Conservation (phyloP, 83 land plant species). For the Picea mariana region DNA sequence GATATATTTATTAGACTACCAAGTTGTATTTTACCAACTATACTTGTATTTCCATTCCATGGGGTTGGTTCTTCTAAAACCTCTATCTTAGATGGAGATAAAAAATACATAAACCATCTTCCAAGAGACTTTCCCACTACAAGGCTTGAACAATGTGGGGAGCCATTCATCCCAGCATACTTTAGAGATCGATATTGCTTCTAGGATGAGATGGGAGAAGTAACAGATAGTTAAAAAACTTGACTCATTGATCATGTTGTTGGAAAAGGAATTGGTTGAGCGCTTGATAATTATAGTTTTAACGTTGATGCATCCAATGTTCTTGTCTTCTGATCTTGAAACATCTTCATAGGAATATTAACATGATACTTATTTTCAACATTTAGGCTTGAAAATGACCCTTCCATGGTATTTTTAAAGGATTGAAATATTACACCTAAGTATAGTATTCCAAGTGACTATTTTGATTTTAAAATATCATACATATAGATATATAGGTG, state of each 20-base stretch:
- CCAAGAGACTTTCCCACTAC: not conserved
- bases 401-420: too few relatives aligned
- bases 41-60: not conserved
- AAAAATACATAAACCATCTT: slow-evolving; percentile 11
- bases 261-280: slow-evolving; percentile 3
- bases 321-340: slow-evolving; percentile 22
- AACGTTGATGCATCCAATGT: slow-evolving; percentile 17
- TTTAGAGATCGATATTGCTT: not conserved
- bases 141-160: not conserved
- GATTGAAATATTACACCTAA: too few relatives aligned
- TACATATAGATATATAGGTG: too few relatives aligned
- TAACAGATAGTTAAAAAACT: too few relatives aligned
- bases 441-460: too few relatives aligned
- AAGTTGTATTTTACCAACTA: not conserved
- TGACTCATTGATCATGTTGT: too few relatives aligned
- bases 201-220: not conserved
- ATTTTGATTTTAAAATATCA: too few relatives aligned
- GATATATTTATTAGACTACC: not conserved
- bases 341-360: slow-evolving; percentile 16
- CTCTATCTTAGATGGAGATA: not conserved
- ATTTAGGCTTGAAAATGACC: not conserved
- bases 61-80: slow-evolving; percentile 8
- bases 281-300: not conserved
- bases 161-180: not conserved
- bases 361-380: slow-evolving; percentile 20